Percentiles rank a stretch among this genome's conserved stretches.
Evolutionary conservation across 2,329 filamentous ascomycete genomes (phyloP).

Genomic region (Arthroderma uncinatum): DNA sequence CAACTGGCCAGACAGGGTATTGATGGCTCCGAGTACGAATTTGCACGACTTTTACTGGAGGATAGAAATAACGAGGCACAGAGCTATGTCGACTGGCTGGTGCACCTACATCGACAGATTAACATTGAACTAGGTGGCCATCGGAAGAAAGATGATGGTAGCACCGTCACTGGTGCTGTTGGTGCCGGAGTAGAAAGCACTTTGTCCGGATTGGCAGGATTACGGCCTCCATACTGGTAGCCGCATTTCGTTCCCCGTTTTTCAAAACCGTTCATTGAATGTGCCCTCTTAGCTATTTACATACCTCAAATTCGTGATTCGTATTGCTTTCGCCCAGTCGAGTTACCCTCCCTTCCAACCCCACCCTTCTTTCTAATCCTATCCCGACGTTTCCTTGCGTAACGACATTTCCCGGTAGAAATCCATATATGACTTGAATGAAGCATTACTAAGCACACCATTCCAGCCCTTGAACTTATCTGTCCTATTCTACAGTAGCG

Average conservation of each 20-base stretch:
- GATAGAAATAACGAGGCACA: constrained; percentile 96
- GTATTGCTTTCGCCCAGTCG: neutral
- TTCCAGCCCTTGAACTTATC: neutral
- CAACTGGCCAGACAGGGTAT: constrained; percentile 86
- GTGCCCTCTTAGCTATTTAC: neutral
- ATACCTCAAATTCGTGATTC: neutral
- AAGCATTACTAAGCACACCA: neutral
- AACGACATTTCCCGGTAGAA: neutral
- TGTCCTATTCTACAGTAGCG: neutral
- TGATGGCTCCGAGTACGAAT: constrained; percentile 93
- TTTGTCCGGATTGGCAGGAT: constrained; percentile 35
- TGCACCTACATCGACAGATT: constrained; percentile 85
- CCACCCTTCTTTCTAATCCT: no score
- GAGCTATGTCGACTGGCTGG: constrained; percentile 97
- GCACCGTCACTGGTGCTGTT: constrained; percentile 16
- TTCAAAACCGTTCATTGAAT: neutral
- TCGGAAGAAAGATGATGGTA: constrained; percentile 37
- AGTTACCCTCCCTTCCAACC: neutral
- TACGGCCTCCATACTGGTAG: constrained; percentile 39
- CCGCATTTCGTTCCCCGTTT: constrained; percentile 6
- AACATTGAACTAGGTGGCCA: constrained; percentile 62
- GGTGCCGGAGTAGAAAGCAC: constrained; percentile 26
- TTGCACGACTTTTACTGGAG: constrained; percentile 80
- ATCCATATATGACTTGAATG: neutral
- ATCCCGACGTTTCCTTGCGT: neutral